These are phyloP conservation scores for Ophiostoma angusticollis DNA, from an alignment of 2,329 filamentous ascomycete species.

Conservation along the genomic window DNA sequence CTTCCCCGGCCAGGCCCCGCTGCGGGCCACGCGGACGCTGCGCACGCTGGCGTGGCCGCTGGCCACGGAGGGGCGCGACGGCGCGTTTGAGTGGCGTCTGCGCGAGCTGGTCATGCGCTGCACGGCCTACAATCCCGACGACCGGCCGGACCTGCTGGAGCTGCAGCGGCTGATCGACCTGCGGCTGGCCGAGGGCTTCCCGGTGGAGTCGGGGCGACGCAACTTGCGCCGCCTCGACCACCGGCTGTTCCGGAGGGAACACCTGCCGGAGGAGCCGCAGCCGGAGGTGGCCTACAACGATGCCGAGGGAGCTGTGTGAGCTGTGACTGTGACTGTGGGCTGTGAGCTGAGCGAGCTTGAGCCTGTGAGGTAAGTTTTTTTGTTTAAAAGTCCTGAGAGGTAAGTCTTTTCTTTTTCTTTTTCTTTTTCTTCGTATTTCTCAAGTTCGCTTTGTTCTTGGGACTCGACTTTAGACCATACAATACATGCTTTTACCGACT, in stretches of 20 bases:
- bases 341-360: no score
- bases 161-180: background rate
- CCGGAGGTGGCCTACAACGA: constrained; percentile 1
- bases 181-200: background rate
- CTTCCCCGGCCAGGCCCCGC: no score
- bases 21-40: background rate
- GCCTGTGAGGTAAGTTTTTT: no score
- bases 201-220: no score
- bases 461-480: background rate
- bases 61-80: background rate
- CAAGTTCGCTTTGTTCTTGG: background rate
- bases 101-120: constrained; percentile 8
- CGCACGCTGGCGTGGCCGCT: constrained; percentile 4
- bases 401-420: background rate
- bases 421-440: background rate
- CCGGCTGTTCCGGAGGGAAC: background rate
- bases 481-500: background rate
- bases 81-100: constrained; percentile 1
- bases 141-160: constrained; percentile 7
- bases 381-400: background rate
- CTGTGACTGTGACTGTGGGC: no score
- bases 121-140: constrained; percentile 5
- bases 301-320: no score
- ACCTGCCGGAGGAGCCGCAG: background rate
- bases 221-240: background rate